A percentile compares a stretch with the other conserved stretches of the same genome.
Evolutionary conservation across 2,329 filamentous ascomycete species (phyloP).

Genomic region (Fusarium aywerte): DNA sequence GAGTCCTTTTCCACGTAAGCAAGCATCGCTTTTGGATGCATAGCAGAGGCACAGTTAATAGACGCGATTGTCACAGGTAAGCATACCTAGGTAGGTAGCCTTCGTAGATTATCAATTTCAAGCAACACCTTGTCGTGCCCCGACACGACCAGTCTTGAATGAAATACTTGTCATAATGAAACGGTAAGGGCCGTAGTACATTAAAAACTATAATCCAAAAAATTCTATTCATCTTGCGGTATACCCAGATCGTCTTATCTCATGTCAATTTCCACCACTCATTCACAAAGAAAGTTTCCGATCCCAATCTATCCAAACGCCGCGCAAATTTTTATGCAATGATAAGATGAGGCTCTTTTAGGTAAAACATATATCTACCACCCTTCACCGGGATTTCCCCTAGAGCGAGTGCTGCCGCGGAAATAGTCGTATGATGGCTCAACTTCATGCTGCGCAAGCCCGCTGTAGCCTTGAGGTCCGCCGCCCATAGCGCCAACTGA

Average conservation of each 20-base stretch:
- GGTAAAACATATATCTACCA: slow-evolving; percentile 47
- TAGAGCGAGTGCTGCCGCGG: slow-evolving; percentile 52
- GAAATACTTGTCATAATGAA: background rate
- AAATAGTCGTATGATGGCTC: slow-evolving; percentile 66
- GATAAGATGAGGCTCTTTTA: slow-evolving; percentile 11
- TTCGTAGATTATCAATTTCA: background rate
- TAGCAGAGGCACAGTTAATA: slow-evolving; percentile 3
- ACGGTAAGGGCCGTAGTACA: slow-evolving; percentile 21
- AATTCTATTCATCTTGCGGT: slow-evolving; percentile 27
- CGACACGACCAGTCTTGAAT: background rate
- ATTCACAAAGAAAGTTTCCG: slow-evolving; percentile 19
- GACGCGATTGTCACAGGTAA: background rate
- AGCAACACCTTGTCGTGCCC: too few species aligned
- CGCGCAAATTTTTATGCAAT: slow-evolving; percentile 41
- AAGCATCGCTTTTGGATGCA: background rate
- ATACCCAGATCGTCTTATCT: slow-evolving; percentile 26
- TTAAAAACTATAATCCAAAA: slow-evolving; percentile 40
- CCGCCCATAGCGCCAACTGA: slow-evolving; percentile 65
- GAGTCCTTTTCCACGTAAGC: slow-evolving; percentile 5
- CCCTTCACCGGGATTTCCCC: slow-evolving; percentile 53
- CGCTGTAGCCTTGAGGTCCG: slow-evolving; percentile 69
- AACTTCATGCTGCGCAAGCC: slow-evolving; percentile 65
- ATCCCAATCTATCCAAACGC: slow-evolving; percentile 48
- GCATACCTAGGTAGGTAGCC: too few species aligned
- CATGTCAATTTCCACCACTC: slow-evolving; percentile 24